Evolutionary conservation across 805 yeast species (phyloP).

Genomic region (Wickerhamiella dianesei): DNA sequence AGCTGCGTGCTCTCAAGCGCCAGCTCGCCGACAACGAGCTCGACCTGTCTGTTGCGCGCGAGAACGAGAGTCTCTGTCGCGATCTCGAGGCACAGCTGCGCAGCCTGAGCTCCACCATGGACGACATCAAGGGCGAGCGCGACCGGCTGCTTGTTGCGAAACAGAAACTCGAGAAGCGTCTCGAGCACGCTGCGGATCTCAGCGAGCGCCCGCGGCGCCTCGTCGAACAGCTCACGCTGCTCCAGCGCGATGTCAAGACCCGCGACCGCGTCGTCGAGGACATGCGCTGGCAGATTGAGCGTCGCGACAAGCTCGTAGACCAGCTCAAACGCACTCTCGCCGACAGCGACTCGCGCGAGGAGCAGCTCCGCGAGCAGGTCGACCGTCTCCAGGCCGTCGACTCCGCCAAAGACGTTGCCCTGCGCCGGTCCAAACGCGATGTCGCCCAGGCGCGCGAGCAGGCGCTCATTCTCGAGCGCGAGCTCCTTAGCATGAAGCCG

Average conservation of each 20-base stretch:
- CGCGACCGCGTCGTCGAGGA: conserved; percentile 17
- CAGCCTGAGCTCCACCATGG: conserved; percentile 44
- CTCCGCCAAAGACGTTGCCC: conserved; percentile 6
- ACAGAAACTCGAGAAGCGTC: conserved; percentile 33
- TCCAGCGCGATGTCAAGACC: conserved; percentile 17
- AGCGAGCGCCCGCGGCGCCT: conserved; percentile 20
- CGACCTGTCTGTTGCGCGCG: conserved; percentile 3
- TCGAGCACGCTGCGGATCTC: conserved; percentile 32
- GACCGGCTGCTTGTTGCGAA: conserved; percentile 43
- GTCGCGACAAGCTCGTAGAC: conserved; percentile 20
- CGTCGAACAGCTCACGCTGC: conserved; percentile 28
- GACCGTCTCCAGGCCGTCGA: conserved; percentile 21
- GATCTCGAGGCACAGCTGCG: conserved; percentile 33
- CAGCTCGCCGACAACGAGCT: conserved; percentile 7
- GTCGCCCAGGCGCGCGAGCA: conserved; percentile 37
- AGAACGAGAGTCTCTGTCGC: conserved; percentile 2
- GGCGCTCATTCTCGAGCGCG: conserved; percentile 37
- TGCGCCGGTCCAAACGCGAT: conserved; percentile 38
- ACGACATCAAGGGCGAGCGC: conserved; percentile 49
- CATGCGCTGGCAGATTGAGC: conserved; percentile 17
- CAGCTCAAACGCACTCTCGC: conserved; percentile 38
- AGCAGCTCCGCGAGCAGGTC: conserved; percentile 30
- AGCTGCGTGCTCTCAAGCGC: conserved; percentile 4
- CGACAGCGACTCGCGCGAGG: conserved; percentile 35
- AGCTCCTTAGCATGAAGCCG: conserved; percentile 26